These are phyloP conservation scores for Dryas drummondii DNA, from an alignment of 306 rosid genomes.

Conservation along the genomic window DNA sequence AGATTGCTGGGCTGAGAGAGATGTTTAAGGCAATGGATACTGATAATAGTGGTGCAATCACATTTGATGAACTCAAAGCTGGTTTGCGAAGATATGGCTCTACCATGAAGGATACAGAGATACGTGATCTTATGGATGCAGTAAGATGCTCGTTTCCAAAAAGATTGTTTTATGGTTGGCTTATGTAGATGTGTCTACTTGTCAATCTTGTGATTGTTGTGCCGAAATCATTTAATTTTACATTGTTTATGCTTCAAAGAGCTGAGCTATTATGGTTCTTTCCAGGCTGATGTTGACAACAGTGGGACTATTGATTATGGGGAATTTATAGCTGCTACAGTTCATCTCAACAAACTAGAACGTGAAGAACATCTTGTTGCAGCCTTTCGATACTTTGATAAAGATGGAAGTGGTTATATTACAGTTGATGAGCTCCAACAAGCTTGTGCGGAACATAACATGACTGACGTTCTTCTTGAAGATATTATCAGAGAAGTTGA, in stretches of 20 bases:
- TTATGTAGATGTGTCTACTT: background rate
- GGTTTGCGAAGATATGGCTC: conserved; percentile 95
- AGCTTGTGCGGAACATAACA: conserved; percentile 87
- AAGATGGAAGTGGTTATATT: conserved; percentile 92
- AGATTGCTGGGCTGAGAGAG: conserved; percentile 94
- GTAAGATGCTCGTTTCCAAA: conserved; percentile 42
- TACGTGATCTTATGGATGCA: conserved; percentile 96
- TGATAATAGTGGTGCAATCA: conserved; percentile 91
- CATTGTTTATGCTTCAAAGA: conserved; percentile 14
- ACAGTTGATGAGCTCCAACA: conserved; percentile 96
- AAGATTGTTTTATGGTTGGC: background rate
- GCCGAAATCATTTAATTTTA: background rate
- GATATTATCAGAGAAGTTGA: conserved; percentile 92
- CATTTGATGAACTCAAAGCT: conserved; percentile 96
- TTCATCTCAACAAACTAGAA: conserved; percentile 94
- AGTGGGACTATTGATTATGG: conserved; percentile 97
- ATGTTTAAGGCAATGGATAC: conserved; percentile 95
- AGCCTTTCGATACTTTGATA: conserved; percentile 88
- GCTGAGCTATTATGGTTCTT: conserved; percentile 42
- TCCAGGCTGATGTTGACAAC: conserved; percentile 94
- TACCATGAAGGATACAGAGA: conserved; percentile 85
- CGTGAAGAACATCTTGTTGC: conserved; percentile 96
- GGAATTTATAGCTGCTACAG: conserved; percentile 93
- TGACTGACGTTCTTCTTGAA: conserved; percentile 81
- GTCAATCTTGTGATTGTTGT: conserved; percentile 7